Evolutionary conservation across 1,284 basidiomycete species (phyloP), one percentile per base, ranked within the genome.

Genomic region (Pseudozyma hubeiensis): DNA sequence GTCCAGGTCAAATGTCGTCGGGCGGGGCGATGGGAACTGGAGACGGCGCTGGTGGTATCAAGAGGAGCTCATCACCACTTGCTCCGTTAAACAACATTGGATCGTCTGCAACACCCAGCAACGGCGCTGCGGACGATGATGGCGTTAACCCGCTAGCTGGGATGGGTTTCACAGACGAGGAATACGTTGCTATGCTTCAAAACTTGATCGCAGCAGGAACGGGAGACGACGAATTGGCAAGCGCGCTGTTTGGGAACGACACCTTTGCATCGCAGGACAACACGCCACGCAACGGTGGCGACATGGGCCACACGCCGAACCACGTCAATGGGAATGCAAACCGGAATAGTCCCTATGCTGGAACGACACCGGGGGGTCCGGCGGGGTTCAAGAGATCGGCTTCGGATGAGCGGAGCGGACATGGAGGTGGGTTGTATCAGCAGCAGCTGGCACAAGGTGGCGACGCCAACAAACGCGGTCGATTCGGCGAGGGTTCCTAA

Each of bases 101-200:
- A 0, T 29, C 37, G 3, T 44, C 44, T 14, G 31, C 48, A 0
- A 57, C 47, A n/a, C 46, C 40, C 16, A 56, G 39, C 39, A 44
- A 53, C 5, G 51, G 31, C 17, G 56, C 43, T 8, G 53, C 57
- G 3, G 74, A 55, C 5, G 70, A 64, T 14, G 60, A 43, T 1
- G 53, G 62, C n/a, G 53, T 74, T 16, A 82, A 82, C 44, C 80
- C 80, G 0, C 52, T 82, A 0, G 77, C 77, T 7, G 77, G 70
- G 8, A 78, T 81, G 78, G 80, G 80, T 10, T 82, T 82, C 44
- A 78, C 71, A 2, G 80, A 82, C 43, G 76, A 80, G 41, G 78
- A 82, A 55, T 82, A 82, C 55, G 71, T 82, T 5, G 70, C 72
- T 2, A 82, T 82, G 80, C 61, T 82, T 13, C 80, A 82, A 50